Conservation (phyloP, 345 rosid genomes). For the Eucalyptus microcorys region DNA sequence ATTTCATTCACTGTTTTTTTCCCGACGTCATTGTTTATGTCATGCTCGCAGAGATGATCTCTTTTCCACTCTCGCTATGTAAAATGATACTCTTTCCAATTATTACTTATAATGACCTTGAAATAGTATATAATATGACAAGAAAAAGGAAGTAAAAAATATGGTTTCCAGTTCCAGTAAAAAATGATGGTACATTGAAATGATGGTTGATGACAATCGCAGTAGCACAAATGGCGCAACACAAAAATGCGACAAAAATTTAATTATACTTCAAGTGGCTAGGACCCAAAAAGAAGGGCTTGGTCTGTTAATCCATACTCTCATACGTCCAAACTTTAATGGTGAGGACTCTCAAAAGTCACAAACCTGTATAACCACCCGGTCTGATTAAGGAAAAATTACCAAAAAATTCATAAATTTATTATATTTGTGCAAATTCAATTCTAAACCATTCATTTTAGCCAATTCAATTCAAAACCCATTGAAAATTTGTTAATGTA, state of each 20-base stretch:
- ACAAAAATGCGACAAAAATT: not conserved
- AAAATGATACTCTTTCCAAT: not conserved
- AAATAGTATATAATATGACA: not conserved
- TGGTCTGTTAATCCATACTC: not conserved
- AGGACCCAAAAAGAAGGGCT: not conserved
- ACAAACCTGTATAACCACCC: not conserved
- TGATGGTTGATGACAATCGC: not conserved
- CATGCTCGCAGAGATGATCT: not conserved
- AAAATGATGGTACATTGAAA: not conserved
- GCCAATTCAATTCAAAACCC: not conserved
- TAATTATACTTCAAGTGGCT: not conserved
- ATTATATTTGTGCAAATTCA: too few species aligned
- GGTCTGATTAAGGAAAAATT: accelerated
- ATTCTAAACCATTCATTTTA: too few species aligned
- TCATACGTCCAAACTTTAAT: not conserved
- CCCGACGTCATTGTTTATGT: not conserved
- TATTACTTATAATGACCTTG: not conserved
- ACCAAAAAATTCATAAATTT: too few species aligned
- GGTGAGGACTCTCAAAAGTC: not conserved
- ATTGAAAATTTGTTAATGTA: too few species aligned
- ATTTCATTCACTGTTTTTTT: not conserved
- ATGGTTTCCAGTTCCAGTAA: not conserved
- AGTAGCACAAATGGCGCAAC: not conserved
- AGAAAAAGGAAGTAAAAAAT: not conserved
- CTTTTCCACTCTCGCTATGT: not conserved